Conservation (phyloP, 352 stramenopile species). For the Blastocystis sp. region DNA sequence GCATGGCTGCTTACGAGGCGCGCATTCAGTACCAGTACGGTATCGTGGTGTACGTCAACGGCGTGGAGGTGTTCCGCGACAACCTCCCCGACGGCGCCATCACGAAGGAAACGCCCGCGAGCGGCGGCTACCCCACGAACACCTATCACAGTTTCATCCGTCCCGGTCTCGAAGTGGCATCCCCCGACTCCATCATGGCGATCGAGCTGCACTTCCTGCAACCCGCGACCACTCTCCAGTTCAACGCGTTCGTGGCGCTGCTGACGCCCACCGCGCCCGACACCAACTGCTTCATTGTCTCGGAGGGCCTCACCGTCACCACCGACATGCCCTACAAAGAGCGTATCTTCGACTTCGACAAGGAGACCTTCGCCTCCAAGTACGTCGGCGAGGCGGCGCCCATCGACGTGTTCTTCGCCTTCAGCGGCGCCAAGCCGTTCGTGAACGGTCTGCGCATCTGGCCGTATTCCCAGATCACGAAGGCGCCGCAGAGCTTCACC, state of each 20-base stretch:
- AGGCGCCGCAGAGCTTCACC: not conserved
- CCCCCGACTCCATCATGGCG: not conserved
- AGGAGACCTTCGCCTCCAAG: not conserved
- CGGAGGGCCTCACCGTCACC: not conserved
- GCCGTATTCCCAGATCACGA: not conserved
- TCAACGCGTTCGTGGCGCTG: constrained; percentile 18
- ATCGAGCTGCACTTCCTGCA: constrained; percentile 46
- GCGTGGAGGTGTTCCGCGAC: constrained; percentile 32
- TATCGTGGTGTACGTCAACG: constrained; percentile 53
- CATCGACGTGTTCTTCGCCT: not conserved
- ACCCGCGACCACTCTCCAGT: not conserved
- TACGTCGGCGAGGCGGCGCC: not conserved
- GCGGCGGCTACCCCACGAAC: not conserved
- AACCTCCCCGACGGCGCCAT: constrained; percentile 39
- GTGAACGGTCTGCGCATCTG: constrained; percentile 32
- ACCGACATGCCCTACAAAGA: not conserved
- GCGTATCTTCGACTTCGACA: not conserved
- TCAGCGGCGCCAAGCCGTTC: not conserved
- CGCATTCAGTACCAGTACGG: constrained; percentile 2
- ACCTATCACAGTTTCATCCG: constrained; percentile 10
- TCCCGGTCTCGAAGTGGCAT: not conserved
- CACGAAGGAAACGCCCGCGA: not conserved
- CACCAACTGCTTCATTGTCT: constrained; percentile 2
- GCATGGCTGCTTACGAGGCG: constrained; percentile 42
- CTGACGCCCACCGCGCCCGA: not conserved